A percentile compares a stretch with the other conserved stretches of the same genome.
These are phyloP conservation scores for Leccinum uliginosum DNA, from an alignment of 768 basidiomycete genomes.

Conservation along the genomic window DNA sequence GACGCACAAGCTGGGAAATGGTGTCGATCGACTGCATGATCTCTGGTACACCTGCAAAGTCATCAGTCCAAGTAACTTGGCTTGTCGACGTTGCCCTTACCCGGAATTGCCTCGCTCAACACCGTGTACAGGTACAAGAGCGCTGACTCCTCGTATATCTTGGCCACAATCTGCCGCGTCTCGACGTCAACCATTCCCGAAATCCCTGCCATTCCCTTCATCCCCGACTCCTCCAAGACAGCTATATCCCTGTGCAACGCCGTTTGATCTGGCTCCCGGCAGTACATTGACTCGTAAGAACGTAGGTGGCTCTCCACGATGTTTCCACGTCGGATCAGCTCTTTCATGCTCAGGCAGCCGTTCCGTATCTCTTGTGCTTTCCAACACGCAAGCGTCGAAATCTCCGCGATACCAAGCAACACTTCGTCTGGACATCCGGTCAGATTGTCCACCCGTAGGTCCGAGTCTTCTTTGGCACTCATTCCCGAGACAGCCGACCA, in stretches of 20 bases:
- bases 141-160: conserved; percentile 63
- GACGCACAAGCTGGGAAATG: conserved; percentile 50
- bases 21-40: conserved; percentile 54
- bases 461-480: conserved; percentile 34
- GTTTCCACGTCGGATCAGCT: conserved; percentile 70
- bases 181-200: conserved; percentile 32
- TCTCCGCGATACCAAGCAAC: conserved; percentile 70
- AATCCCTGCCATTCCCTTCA: conserved; percentile 29
- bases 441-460: conserved; percentile 60
- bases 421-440: conserved; percentile 80
- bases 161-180: conserved; percentile 43
- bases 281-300: conserved; percentile 33
- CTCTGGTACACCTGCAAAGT: conserved; percentile 60
- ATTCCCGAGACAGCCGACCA: conserved; percentile 34
- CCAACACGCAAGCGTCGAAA: conserved; percentile 72
- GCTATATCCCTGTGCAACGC: conserved; percentile 41
- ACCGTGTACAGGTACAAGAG: conserved; percentile 68
- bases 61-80: not conserved
- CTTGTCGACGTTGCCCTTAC: conserved; percentile 37
- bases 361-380: conserved; percentile 60
- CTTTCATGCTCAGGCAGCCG: conserved; percentile 66
- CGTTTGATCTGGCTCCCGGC: conserved; percentile 30
- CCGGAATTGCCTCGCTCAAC: conserved; percentile 63
- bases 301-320: conserved; percentile 64
- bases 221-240: conserved; percentile 11